Conservation (phyloP, 2,329 filamentous ascomycete genomes). For the Tolypocladium ophioglossoides region DNA sequence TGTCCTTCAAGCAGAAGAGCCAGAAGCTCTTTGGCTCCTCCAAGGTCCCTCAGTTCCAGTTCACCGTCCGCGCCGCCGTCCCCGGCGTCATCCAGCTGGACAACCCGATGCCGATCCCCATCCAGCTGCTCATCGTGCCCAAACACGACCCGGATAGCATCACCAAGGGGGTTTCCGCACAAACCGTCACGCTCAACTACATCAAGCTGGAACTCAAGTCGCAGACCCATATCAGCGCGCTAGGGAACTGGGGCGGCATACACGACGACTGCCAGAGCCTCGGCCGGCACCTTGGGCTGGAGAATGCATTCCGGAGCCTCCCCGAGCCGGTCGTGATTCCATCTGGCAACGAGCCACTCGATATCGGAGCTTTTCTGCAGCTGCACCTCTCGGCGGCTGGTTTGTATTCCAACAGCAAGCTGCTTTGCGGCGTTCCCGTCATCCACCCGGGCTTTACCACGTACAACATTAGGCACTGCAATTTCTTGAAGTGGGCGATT, state of each 20-base stretch:
- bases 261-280: background rate
- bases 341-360: constrained; percentile 1
- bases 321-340: constrained; percentile 2
- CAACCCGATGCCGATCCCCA: constrained; percentile 10
- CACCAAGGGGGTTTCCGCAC: constrained; percentile 3
- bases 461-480: constrained; percentile 14
- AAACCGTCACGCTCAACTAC: constrained; percentile 7
- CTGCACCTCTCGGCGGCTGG: background rate
- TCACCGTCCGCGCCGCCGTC: constrained; percentile 12
- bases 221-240: constrained; percentile 7
- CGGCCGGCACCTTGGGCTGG: background rate
- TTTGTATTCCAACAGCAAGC: background rate
- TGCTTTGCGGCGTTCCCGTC: background rate
- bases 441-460: constrained; percentile 12
- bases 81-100: constrained; percentile 20
- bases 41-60: constrained; percentile 20
- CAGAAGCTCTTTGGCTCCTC: constrained; percentile 20
- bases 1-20: constrained; percentile 21
- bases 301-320: background rate
- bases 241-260: background rate
- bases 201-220: constrained; percentile 9
- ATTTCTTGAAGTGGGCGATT: constrained; percentile 11
- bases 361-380: constrained; percentile 3
- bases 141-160: constrained; percentile 7
- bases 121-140: constrained; percentile 9